These are phyloP conservation scores for Brasenia schreberi DNA, from an alignment of 164 flowering plant genomes.

Conservation along the genomic window DNA sequence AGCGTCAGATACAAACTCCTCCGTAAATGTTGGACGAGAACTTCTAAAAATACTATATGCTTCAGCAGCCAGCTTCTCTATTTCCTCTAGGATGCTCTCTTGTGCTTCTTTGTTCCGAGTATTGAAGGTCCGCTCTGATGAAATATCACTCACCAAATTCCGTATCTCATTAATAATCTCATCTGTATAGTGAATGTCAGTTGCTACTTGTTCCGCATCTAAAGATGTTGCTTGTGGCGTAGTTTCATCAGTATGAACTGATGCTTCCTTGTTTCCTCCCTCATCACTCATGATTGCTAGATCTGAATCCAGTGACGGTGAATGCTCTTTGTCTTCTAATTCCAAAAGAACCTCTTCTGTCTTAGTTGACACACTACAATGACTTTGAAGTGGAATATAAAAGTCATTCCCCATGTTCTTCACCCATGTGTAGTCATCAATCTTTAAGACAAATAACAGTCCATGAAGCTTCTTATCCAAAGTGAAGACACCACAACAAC, in stretches of 20 bases:
- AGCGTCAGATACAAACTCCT: slow-evolving; percentile 27
- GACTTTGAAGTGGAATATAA: slow-evolving; percentile 51
- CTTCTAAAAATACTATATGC: slow-evolving; percentile 90
- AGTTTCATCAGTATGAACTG: background rate
- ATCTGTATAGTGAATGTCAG: slow-evolving; percentile 33
- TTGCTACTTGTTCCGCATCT: slow-evolving; percentile 16
- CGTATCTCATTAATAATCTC: slow-evolving; percentile 71
- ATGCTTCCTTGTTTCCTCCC: background rate
- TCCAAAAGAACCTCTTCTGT: slow-evolving; percentile 2
- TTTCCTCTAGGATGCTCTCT: slow-evolving; percentile 79
- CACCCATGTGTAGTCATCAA: slow-evolving; percentile 61
- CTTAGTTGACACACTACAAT: slow-evolving; percentile 10
- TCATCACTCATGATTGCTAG: background rate
- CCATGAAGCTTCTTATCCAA: slow-evolving; percentile 45
- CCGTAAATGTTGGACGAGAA: slow-evolving; percentile 37
- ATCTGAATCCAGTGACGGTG: background rate
- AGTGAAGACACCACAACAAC: slow-evolving; percentile 47
- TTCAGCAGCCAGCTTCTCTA: slow-evolving; percentile 97
- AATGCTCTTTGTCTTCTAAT: background rate
- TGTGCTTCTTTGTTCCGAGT: slow-evolving; percentile 50
- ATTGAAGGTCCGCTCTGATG: slow-evolving; percentile 44
- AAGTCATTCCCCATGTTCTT: slow-evolving; percentile 62
- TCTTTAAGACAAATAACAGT: slow-evolving; percentile 79
- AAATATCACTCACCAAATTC: slow-evolving; percentile 61
- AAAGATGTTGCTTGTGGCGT: slow-evolving; percentile 7